Percentiles rank a stretch among this genome's conserved stretches.
phyloP scores from a whole-genome alignment of 805 yeast genomes.

The Ogataea glucozyma region DNA sequence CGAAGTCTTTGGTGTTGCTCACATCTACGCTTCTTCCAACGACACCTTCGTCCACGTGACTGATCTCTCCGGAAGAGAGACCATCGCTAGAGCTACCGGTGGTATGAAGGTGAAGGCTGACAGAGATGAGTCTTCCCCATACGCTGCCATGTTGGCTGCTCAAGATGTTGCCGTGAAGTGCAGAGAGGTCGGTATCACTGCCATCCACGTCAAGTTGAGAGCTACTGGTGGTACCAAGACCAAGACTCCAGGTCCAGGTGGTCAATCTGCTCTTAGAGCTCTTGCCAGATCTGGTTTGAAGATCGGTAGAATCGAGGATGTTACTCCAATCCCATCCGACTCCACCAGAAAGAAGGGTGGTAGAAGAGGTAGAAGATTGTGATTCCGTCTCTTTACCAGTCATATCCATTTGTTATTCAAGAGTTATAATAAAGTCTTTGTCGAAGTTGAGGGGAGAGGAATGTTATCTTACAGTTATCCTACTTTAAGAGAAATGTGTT shows the following conservation, averaged over 20 bases:
- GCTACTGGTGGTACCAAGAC: conserved; percentile 99
- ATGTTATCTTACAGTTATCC: conserved; percentile 4
- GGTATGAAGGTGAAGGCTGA: conserved; percentile 99
- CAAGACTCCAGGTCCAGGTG: conserved; percentile 99
- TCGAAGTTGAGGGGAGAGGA: conserved; percentile 6
- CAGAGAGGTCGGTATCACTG: conserved; percentile 99
- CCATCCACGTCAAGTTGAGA: conserved; percentile 99
- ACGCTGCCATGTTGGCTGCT: conserved; percentile 99
- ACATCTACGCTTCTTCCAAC: conserved; percentile 99
- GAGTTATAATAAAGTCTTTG: conserved; percentile 7
- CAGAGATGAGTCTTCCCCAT: conserved; percentile 99
- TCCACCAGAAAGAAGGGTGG: conserved; percentile 99
- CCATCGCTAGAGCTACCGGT: conserved; percentile 99
- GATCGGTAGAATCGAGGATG: conserved; percentile 99
- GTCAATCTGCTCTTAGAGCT: conserved; percentile 99
- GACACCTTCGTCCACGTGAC: conserved; percentile 99
- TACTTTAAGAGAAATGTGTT: conserved; percentile 9
- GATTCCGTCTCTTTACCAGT: conserved; percentile 20
- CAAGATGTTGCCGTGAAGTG: conserved; percentile 99
- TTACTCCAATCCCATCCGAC: conserved; percentile 99
- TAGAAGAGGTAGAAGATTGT: conserved; percentile 99
- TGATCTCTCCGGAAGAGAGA: conserved; percentile 99
- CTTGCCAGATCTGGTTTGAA: conserved; percentile 99
- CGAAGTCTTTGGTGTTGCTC: conserved; percentile 99
- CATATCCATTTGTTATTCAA: conserved; percentile 13